phyloP scores from a whole-genome alignment of 2,329 filamentous ascomycete genomes.

The Penicillium sp. region DNA sequence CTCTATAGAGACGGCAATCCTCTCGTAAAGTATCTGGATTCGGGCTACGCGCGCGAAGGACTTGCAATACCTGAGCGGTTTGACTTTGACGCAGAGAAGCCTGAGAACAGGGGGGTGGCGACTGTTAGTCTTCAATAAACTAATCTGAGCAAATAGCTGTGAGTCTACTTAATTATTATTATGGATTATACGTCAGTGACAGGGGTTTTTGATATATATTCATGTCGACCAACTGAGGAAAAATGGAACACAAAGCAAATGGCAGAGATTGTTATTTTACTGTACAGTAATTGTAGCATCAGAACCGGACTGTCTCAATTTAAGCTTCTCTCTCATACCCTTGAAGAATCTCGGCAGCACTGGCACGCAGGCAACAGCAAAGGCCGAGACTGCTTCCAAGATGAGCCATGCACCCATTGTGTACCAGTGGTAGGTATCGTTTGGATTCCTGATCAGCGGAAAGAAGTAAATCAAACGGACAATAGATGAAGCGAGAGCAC shows the following conservation, averaged over 20 bases:
- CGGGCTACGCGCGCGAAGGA: conserved; percentile 7
- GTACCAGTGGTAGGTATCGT: background rate
- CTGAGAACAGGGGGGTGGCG: too few species aligned
- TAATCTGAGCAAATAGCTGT: too few species aligned
- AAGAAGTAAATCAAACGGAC: background rate
- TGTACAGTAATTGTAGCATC: background rate
- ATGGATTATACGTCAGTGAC: too few species aligned
- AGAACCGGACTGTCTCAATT: too few species aligned
- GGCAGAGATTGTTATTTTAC: too few species aligned
- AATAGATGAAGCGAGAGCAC: background rate
- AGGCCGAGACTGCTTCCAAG: background rate
- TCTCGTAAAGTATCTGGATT: background rate
- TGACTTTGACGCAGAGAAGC: conserved; percentile 23
- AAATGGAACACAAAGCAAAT: too few species aligned
- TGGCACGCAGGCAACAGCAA: background rate
- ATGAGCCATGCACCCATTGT: background rate
- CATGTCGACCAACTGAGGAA: too few species aligned
- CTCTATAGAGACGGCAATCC: conserved; percentile 24
- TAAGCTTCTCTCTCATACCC: background rate
- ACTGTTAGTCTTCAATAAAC: too few species aligned
- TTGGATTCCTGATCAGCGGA: background rate
- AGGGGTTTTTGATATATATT: too few species aligned
- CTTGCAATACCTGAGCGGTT: conserved; percentile 20
- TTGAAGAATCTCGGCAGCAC: background rate
- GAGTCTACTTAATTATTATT: too few species aligned